A percentile compares a stretch with the other conserved stretches of the same genome.
Conservation (phyloP, 208 protist species). For the Herpetomonas muscarum region DNA sequence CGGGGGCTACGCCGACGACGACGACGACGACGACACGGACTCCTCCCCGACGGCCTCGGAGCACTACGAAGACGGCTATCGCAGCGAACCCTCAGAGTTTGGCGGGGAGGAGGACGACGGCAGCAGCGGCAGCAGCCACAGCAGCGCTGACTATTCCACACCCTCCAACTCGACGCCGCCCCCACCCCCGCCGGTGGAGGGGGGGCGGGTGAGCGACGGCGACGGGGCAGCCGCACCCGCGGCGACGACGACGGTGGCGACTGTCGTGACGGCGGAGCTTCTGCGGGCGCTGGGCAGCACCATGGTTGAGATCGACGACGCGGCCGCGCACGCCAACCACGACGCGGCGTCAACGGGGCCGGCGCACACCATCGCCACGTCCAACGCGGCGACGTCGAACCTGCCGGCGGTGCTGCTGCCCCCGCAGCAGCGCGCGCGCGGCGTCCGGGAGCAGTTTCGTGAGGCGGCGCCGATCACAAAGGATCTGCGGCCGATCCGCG, state of each 20-base stretch:
- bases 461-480: constrained; percentile 12
- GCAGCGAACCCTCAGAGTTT: constrained; percentile 8
- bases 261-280: constrained; percentile 16
- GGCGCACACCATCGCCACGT: not conserved
- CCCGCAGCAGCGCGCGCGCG: not conserved
- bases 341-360: not conserved
- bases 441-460: not conserved
- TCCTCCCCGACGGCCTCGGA: not conserved
- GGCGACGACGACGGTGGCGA: not conserved
- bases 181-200: not conserved
- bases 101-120: not conserved
- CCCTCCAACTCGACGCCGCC: not conserved
- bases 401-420: not conserved
- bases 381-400: not conserved
- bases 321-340: not conserved
- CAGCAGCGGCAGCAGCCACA: not conserved
- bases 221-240: not conserved
- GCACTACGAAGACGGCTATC: constrained; percentile 14
- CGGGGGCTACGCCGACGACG: not conserved
- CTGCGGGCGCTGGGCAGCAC: constrained; percentile 16
- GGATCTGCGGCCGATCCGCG: constrained; percentile 14
- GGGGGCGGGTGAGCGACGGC: not conserved
- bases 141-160: not conserved
- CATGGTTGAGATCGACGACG: not conserved
- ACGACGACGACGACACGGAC: not conserved